Evolutionary conservation across 257 asterid genomes (phyloP).

Genomic region (Solanum corneliomulleri): DNA sequence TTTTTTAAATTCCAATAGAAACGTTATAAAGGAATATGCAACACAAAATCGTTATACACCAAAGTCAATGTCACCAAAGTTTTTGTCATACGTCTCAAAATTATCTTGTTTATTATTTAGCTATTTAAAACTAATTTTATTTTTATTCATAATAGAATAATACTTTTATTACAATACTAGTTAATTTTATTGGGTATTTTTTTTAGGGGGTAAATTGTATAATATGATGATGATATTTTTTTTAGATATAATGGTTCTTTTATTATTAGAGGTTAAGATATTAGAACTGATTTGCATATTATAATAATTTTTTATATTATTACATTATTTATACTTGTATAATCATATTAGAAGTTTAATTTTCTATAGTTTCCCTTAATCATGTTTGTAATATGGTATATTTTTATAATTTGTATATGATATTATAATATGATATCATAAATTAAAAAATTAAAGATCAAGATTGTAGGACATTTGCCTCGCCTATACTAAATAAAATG

Average conservation of each 20-base stretch:
- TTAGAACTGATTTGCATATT: neutral
- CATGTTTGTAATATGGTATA: neutral
- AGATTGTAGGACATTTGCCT: neutral
- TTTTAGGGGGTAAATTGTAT: neutral
- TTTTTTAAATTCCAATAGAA: neutral
- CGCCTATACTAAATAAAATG: neutral
- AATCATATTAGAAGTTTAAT: neutral
- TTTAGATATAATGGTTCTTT: neutral
- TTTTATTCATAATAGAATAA: no score
- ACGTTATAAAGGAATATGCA: neutral
- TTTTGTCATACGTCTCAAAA: neutral
- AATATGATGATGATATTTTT: no score
- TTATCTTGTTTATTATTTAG: neutral
- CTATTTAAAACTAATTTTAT: neutral
- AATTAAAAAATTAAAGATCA: no score
- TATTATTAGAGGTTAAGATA: neutral
- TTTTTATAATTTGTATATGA: no score
- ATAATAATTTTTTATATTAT: no score
- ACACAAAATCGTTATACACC: neutral
- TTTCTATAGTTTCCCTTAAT: neutral
- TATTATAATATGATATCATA: no score
- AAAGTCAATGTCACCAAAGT: no score
- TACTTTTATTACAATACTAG: no score
- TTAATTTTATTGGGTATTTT: neutral
- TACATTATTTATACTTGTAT: neutral